Base-by-base conservation (phyloP, 2,329 filamentous ascomycete species). In the Dothideomycetidae sp. region DNA sequence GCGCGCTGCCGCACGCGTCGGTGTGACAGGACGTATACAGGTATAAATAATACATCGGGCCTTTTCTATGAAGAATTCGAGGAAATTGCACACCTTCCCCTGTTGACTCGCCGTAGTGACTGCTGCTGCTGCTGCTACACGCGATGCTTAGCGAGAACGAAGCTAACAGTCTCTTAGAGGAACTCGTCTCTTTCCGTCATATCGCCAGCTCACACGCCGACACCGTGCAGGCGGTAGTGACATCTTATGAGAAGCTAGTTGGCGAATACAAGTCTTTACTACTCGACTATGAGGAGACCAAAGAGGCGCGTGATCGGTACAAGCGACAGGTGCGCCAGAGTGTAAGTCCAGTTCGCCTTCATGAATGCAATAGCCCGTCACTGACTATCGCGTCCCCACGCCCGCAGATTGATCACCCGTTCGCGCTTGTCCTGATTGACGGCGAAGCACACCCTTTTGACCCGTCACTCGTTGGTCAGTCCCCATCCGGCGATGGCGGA, bases 381-480 rank as follows among this genome's bases (percentile, higher is more conserved):
- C n/a, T n/a, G n/a, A n/a, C n/a, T n/a, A n/a, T n/a, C n/a, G n/a
- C n/a, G n/a, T n/a, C n/a, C n/a, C n/a, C n/a, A n/a, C n/a, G n/a
- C n/a, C n/a, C n/a, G n/a, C n/a, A n/a, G n/a, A n/a, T 70, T 15
- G 63, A 67, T 13, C 70, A 70, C 42, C 66, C 71, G 0, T 78
- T 76, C 45, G 70, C 71, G 1, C 58, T 78, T 2, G 66, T 78
- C 5, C 56, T 78, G 0, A 56, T 78, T 10, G 73, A 78, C 40
- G 74, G 72, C 13, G 72, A 78, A 52, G 70, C 69, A 33, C 76
- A 75, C 46, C 19, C 40, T 18, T 58, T 58, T 37, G 46, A 54
- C 30, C 53, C 56, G 23, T 46, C 50, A 21, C 44, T 56, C 1
- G 43, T 55, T 28, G 45, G 43, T 33, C 43, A 39, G 5, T 50